A percentile compares a stretch with the other conserved stretches of the same genome.
These are phyloP conservation scores for Juncus inflexus DNA, from an alignment of 176 grass and related monocot genomes.

Conservation along the genomic window DNA sequence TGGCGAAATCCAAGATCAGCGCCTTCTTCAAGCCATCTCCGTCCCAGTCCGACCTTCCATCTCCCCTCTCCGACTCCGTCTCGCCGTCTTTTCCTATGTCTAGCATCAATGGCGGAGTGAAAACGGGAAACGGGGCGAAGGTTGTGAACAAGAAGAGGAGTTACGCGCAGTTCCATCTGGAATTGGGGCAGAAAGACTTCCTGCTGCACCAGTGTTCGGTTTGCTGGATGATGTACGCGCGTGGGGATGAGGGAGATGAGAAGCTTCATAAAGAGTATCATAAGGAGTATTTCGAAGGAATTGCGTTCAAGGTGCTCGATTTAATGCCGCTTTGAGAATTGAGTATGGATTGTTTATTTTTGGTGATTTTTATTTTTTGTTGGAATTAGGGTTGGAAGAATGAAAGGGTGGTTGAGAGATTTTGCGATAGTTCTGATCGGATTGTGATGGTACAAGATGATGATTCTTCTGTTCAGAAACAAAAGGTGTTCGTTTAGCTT, in stretches of 20 bases:
- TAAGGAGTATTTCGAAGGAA: conserved; percentile 61
- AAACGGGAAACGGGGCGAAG: conserved; percentile 14
- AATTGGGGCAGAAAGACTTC: conserved; percentile 86
- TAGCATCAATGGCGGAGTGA: background rate
- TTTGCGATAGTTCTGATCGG: conserved; percentile 31
- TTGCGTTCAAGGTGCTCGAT: conserved; percentile 62
- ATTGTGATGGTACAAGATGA: conserved; percentile 37
- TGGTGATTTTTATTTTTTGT: conserved; percentile 9
- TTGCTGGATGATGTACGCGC: conserved; percentile 81
- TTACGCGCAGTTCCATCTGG: conserved; percentile 83
- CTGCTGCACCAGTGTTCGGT: conserved; percentile 62
- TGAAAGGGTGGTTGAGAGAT: conserved; percentile 50
- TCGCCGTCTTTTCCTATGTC: background rate
- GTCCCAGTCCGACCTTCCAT: background rate
- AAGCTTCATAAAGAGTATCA: conserved; percentile 71
- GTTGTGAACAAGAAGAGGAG: conserved; percentile 65
- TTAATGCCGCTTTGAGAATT: background rate
- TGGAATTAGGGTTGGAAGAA: conserved; percentile 59
- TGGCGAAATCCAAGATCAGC: conserved; percentile 19
- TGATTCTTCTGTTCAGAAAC: conserved; percentile 39
- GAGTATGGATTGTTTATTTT: background rate
- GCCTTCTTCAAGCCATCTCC: conserved; percentile 16
- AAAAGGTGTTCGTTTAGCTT: background rate
- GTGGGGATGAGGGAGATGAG: conserved; percentile 68
- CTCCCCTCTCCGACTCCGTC: background rate